A percentile compares a stretch with the other conserved stretches of the same genome.
phyloP scores from a whole-genome alignment of 2,329 filamentous ascomycete species.

The Hypoxylon sp. region DNA sequence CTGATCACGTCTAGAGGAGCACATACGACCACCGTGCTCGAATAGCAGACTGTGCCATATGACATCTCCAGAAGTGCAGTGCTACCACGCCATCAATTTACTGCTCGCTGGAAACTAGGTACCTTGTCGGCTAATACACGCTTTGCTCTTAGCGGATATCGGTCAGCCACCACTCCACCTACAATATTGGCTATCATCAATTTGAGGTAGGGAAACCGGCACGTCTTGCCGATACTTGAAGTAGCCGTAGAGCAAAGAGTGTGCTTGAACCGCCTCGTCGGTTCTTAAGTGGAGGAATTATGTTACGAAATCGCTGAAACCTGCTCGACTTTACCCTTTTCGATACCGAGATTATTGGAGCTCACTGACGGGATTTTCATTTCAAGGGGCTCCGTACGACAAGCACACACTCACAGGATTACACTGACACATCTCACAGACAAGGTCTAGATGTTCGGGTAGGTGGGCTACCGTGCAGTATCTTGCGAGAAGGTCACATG shows the following conservation, averaged over 20 bases:
- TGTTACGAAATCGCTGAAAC: neutral
- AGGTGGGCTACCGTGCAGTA: neutral
- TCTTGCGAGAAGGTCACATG: neutral
- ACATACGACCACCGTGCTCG: neutral
- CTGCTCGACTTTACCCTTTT: neutral
- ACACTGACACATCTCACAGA: neutral
- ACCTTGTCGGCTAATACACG: slow-evolving; percentile 2
- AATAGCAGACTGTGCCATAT: neutral
- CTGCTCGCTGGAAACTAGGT: neutral
- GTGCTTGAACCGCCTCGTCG: neutral
- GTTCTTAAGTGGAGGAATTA: neutral
- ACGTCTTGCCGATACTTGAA: neutral
- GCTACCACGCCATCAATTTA: neutral
- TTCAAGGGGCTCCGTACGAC: neutral
- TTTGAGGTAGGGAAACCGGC: neutral
- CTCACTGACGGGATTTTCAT: neutral
- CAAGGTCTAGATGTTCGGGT: neutral
- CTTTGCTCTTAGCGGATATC: neutral
- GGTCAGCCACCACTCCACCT: neutral
- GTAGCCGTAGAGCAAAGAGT: neutral
- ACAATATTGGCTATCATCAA: neutral
- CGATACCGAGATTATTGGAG: neutral
- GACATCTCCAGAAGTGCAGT: slow-evolving; percentile 4
- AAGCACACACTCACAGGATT: neutral
- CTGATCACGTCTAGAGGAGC: neutral